Evolutionary conservation across 805 yeast genomes (phyloP).

Genomic region (Hanseniaspora lachancei): DNA sequence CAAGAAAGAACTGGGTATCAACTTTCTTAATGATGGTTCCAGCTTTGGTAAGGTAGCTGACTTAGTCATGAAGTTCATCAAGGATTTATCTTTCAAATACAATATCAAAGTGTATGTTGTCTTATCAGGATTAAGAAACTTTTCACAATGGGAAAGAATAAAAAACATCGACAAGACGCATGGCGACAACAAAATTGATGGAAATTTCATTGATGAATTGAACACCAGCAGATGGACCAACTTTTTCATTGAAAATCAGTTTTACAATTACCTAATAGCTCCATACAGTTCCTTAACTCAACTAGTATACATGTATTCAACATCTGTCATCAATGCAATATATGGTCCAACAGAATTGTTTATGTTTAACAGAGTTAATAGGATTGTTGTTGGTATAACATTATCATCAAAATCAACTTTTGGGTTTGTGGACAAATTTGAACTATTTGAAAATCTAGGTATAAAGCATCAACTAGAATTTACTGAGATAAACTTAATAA

Average conservation of each 20-base stretch:
- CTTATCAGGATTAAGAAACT: slow-evolving; percentile 4
- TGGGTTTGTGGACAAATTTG: slow-evolving; percentile 32
- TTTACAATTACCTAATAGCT: slow-evolving; percentile 54
- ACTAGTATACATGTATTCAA: slow-evolving; percentile 52
- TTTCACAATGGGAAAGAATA: slow-evolving; percentile 1
- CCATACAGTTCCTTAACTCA: slow-evolving; percentile 77
- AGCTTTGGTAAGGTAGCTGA: not conserved
- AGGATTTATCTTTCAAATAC: not conserved
- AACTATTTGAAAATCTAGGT: not conserved
- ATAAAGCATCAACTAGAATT: slow-evolving; percentile 6
- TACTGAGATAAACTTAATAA: slow-evolving; percentile 3
- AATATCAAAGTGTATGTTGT: slow-evolving; percentile 1
- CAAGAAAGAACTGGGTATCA: not conserved
- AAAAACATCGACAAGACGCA: not conserved
- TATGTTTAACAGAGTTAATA: slow-evolving; percentile 48
- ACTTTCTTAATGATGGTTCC: not conserved
- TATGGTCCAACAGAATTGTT: slow-evolving; percentile 77
- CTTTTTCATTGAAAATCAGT: slow-evolving; percentile 40
- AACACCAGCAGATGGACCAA: slow-evolving; percentile 32
- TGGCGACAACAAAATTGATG: slow-evolving; percentile 2
- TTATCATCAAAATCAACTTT: not conserved
- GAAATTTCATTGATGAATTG: not conserved
- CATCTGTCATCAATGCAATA: slow-evolving; percentile 52
- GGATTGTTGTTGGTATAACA: slow-evolving; percentile 49
- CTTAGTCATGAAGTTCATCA: not conserved